Base-by-base conservation (phyloP, 352 stramenopile species). In the Paralagenidium karlingii region DNA sequence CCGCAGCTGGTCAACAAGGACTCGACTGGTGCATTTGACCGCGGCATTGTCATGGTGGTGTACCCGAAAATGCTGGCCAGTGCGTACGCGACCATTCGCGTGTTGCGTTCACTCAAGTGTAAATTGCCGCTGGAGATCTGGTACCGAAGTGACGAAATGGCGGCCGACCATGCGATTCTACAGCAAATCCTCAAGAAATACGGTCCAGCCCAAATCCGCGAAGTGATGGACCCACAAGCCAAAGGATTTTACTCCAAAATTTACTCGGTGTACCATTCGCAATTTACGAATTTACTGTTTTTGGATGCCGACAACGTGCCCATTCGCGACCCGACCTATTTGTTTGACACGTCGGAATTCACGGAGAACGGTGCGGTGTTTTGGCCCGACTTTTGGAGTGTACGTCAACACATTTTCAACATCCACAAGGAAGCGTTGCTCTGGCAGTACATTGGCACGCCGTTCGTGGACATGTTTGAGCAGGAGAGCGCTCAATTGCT, bases 391-490 rank as follows among this genome's bases (percentile, higher is more conserved):
- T 91, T 88, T 36, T 91, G 77, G 77, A 62, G 68, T 29, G 71
- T 73, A 3, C 34, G 30, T 16, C 63, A 61, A 19, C 88, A 69
- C 8, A 60, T 59, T 2, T 90, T 87, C 45, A 86, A 87, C 33
- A 55, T 91, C 7, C 67, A 87, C 1, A 47, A 78, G 34, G 68
- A 84, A 31, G 84, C 60, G 38, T 58, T 45, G 7, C 26, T 91
- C 29, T 91, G 77, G 77, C 40, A 63, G 7, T 30, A 86, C 31
- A 43, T 91, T 11, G 70, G 83, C 51, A 86, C 88, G 63, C 75
- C 74, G 15, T 91, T 86, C 55, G 68, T 64, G 7, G 68, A 91
- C 32, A 91, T 91, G 77, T 87, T 82, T 46, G 77, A 91, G 49
- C 74, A 88, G 43, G 77, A 91, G 34, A 83, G 64, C 32, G 78